These are phyloP conservation scores for Neurospora sp. DNA, from an alignment of 2,329 filamentous ascomycete species.

Conservation along the genomic window DNA sequence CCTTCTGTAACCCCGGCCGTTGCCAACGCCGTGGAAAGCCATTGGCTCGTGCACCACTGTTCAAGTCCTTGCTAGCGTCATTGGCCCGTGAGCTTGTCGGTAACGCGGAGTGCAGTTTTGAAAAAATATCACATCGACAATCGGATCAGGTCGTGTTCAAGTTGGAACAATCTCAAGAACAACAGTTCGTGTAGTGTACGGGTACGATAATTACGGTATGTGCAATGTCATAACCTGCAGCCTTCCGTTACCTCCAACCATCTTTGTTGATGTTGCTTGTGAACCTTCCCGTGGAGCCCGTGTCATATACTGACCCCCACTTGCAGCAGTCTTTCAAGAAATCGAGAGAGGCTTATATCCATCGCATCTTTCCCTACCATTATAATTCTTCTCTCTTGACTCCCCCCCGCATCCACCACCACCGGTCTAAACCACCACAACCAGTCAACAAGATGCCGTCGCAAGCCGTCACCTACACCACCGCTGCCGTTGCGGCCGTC, in stretches of 20 bases:
- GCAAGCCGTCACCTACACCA: conserved; percentile 26
- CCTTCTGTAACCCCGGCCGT: not conserved
- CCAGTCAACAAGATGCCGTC: conserved; percentile 40
- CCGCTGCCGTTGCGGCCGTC: conserved; percentile 51
- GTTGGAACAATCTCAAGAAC: not conserved
- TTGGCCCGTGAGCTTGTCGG: not conserved
- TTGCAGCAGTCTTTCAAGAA: not conserved
- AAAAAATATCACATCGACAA: not conserved
- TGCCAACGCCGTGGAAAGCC: not conserved
- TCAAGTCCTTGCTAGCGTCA: not conserved
- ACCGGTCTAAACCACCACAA: conserved; percentile 44
- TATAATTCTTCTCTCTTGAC: not conserved
- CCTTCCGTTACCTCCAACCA: not conserved
- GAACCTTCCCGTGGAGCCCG: not conserved
- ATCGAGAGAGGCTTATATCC: not conserved
- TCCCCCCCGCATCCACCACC: conserved; percentile 30
- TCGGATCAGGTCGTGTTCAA: not conserved
- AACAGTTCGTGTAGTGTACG: not conserved
- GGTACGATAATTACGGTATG: not conserved
- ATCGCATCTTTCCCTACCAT: not conserved
- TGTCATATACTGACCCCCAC: not conserved
- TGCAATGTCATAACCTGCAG: not conserved
- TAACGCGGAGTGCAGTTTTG: not conserved
- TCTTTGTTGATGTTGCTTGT: not conserved
- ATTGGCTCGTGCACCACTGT: not conserved